A percentile compares a stretch with the other conserved stretches of the same genome.
Evolutionary conservation across 306 rosid species (phyloP).

Genomic region (Sophora flavescens): DNA sequence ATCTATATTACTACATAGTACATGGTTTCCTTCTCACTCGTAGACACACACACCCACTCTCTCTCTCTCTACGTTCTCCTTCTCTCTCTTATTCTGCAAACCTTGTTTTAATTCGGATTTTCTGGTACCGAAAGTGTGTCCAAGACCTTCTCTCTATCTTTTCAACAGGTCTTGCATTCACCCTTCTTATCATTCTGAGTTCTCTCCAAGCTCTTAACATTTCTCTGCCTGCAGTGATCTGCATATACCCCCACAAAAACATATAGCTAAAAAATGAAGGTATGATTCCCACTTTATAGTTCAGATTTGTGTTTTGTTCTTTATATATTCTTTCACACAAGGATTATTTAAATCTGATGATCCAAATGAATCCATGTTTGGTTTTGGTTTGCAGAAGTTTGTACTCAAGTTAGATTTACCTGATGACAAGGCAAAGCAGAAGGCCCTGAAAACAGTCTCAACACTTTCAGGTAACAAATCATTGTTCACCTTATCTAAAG

Average conservation of each 20-base stretch:
- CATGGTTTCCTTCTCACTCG: neutral
- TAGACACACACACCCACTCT: neutral
- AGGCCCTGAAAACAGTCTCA: conserved; percentile 88
- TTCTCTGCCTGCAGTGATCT: conserved; percentile 44
- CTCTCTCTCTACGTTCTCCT: conserved; percentile 40
- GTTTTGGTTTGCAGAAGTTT: conserved; percentile 75
- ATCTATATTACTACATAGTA: neutral
- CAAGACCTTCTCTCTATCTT: conserved; percentile 37
- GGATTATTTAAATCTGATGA: conserved; percentile 39
- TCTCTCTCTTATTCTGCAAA: conserved; percentile 81
- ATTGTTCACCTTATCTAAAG: conserved; percentile 20
- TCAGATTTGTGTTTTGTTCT: conserved; percentile 29
- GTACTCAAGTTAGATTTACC: conserved; percentile 78
- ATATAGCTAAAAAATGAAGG: conserved; percentile 65
- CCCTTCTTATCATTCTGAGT: conserved; percentile 7
- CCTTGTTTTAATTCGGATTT: no score
- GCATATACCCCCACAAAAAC: conserved; percentile 24
- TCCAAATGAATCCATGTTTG: conserved; percentile 39
- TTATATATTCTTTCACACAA: neutral
- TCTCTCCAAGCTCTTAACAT: conserved; percentile 7
- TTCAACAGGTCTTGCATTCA: conserved; percentile 46
- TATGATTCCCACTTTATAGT: conserved; percentile 53
- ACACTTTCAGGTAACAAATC: conserved; percentile 77
- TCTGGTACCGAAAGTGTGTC: conserved; percentile 46
- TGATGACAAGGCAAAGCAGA: conserved; percentile 87